Evolutionary conservation across 306 rosid species (phyloP).

Genomic region (Canavalia ensiformis): DNA sequence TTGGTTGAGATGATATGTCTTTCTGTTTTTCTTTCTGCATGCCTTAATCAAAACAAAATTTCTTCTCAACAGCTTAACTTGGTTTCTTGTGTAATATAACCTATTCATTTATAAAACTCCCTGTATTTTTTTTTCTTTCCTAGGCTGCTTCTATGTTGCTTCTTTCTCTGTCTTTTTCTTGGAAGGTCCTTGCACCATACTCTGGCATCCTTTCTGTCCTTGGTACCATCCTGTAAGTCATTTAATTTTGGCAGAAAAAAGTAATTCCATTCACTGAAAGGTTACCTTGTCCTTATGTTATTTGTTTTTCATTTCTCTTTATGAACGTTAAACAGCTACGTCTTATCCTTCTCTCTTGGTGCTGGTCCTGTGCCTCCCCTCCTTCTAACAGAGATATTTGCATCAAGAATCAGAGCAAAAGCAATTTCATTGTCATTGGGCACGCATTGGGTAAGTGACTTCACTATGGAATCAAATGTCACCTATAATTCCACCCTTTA

Average conservation of each 20-base stretch:
- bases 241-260: background rate
- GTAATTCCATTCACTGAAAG: background rate
- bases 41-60: conserved; percentile 21
- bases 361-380: conserved; percentile 98
- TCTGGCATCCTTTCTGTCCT: conserved; percentile 80
- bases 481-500: background rate
- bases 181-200: conserved; percentile 82
- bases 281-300: background rate
- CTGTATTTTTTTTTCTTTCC: conserved; percentile 22
- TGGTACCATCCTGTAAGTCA: conserved; percentile 88
- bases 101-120: background rate
- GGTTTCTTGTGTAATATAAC: background rate
- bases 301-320: conserved; percentile 16
- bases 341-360: conserved; percentile 88
- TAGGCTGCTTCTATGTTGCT: conserved; percentile 94
- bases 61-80: background rate
- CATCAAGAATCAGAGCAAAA: conserved; percentile 94
- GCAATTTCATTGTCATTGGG: conserved; percentile 87
- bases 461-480: background rate
- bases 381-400: conserved; percentile 93
- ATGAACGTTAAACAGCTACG: conserved; percentile 68
- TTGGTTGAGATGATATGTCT: background rate
- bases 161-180: conserved; percentile 77
- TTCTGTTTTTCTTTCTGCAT: background rate
- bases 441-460: conserved; percentile 85